These are phyloP conservation scores for Pseudogymnoascus sp. DNA, from an alignment of 2,329 filamentous ascomycete species.

Conservation along the genomic window DNA sequence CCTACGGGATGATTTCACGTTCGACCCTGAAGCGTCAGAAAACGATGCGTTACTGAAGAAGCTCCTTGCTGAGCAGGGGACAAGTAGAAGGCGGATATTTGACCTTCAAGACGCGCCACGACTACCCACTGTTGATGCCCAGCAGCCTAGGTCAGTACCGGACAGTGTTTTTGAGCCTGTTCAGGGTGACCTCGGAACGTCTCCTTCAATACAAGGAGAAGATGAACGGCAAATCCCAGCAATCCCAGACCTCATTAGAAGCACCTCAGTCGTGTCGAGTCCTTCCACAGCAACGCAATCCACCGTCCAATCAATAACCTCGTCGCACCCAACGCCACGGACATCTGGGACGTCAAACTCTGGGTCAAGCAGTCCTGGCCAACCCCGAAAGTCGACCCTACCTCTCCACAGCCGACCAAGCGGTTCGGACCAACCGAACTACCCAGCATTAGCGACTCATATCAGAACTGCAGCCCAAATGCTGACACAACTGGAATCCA, in stretches of 20 bases:
- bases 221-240: conserved; percentile 31
- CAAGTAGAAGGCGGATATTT: conserved; percentile 50
- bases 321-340: conserved; percentile 56
- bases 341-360: conserved; percentile 62
- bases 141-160: conserved; percentile 15
- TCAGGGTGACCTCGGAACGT: conserved; percentile 68
- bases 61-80: conserved; percentile 49
- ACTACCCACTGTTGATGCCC: conserved; percentile 30
- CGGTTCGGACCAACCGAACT: conserved; percentile 64
- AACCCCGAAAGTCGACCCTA: conserved; percentile 46
- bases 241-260: conserved; percentile 24
- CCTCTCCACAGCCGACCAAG: conserved; percentile 43
- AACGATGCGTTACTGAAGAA: conserved; percentile 58
- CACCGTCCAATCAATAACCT: conserved; percentile 31
- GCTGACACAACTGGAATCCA: conserved; percentile 74
- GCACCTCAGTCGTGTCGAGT: conserved; percentile 43
- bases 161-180: conserved; percentile 82
- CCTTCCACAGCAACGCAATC: conserved; percentile 49
- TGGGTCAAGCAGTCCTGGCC: conserved; percentile 58
- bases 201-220: conserved; percentile 54
- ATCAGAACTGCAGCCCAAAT: conserved; percentile 85
- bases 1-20: conserved; percentile 72
- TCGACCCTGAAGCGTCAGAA: conserved; percentile 65
- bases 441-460: conserved; percentile 74
- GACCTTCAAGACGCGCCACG: conserved; percentile 60